Conservation (phyloP, 768 basidiomycete genomes). For the Porpolomopsis calyptriformis region DNA sequence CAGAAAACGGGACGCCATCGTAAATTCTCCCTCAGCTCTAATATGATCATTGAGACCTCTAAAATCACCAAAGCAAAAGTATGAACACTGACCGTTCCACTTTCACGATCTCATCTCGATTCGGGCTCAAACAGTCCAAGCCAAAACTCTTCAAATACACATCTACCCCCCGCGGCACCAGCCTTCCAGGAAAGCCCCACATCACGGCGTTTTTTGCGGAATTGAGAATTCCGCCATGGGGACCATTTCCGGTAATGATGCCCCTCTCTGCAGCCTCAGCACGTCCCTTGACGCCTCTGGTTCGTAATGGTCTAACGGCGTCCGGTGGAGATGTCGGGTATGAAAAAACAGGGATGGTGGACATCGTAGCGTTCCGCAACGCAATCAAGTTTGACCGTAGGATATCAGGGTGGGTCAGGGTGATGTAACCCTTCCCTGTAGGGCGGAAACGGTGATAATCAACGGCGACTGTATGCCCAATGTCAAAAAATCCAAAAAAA, state of each 20-base stretch:
- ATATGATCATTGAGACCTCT: not conserved
- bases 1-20: conserved; percentile 40
- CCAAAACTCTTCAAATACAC: conserved; percentile 34
- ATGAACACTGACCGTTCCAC: conserved; percentile 30
- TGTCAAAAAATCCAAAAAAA: not conserved
- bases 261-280: conserved; percentile 19
- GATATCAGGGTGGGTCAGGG: conserved; percentile 38
- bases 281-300: conserved; percentile 23
- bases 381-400: conserved; percentile 29
- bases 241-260: conserved; percentile 30
- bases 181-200: conserved; percentile 49
- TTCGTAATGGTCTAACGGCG: conserved; percentile 11
- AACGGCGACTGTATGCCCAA: conserved; percentile 35
- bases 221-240: conserved; percentile 39
- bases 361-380: conserved; percentile 35
- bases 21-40: conserved; percentile 30
- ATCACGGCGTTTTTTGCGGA: conserved; percentile 46
- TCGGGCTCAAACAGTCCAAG: conserved; percentile 27
- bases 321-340: conserved; percentile 16
- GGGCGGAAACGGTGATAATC: conserved; percentile 53
- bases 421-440: conserved; percentile 48
- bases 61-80: not conserved
- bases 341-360: conserved; percentile 33
- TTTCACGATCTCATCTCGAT: conserved; percentile 37
- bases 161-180: conserved; percentile 25